Evolutionary conservation across 352 stramenopile genomes (phyloP).

Genomic region (Globisporangium viniferum): DNA sequence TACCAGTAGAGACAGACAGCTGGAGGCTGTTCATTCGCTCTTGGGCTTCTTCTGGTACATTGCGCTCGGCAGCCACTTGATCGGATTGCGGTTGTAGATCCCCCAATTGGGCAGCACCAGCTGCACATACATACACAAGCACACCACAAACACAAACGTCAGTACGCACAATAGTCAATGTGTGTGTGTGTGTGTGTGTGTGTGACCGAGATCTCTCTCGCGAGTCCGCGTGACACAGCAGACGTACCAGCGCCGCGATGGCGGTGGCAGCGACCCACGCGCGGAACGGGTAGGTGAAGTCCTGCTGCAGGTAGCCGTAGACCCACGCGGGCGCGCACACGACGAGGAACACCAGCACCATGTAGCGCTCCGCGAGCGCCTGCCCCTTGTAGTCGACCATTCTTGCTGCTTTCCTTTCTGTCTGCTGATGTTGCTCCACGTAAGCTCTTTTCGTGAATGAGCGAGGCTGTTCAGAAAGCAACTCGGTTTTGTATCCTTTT

Average conservation of each 20-base stretch:
- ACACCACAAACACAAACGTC: background rate
- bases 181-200: too few species aligned
- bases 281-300: constrained; percentile 78
- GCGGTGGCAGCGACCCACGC: constrained; percentile 62
- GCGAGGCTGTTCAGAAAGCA: background rate
- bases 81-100: constrained; percentile 81
- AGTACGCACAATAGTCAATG: background rate
- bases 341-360: constrained; percentile 65
- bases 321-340: constrained; percentile 81
- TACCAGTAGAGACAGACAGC: background rate
- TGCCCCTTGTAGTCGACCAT: constrained; percentile 90
- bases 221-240: background rate
- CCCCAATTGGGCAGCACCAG: constrained; percentile 78
- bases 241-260: constrained; percentile 53
- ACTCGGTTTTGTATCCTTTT: too few species aligned
- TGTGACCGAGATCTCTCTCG: too few species aligned
- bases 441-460: constrained; percentile 9
- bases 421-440: constrained; percentile 9
- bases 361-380: constrained; percentile 55
- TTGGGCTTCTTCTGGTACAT: constrained; percentile 74
- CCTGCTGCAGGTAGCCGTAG: constrained; percentile 79
- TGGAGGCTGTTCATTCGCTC: constrained; percentile 16
- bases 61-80: constrained; percentile 75
- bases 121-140: constrained; percentile 18
- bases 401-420: background rate